Evolutionary conservation across 495 filamentous ascomycete genomes (phyloP), one percentile per base, ranked within the genome.

Genomic region (Aspergillus sclerotiicarbonarius): DNA sequence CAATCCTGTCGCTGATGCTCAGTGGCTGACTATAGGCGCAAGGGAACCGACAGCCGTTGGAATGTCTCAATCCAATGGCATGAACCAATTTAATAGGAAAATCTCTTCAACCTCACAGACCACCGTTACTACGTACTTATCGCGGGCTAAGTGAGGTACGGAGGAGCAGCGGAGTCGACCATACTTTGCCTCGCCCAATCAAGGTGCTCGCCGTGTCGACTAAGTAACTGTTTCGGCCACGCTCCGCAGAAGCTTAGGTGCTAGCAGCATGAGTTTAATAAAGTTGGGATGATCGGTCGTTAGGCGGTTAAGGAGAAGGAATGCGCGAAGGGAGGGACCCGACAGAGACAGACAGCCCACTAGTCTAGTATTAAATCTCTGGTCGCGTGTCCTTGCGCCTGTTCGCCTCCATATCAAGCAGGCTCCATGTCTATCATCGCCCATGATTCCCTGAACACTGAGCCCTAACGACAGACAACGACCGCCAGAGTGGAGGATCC

Each of bases 221-320:
- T n/a, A 41, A 41, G 37, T n/a, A 4, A n/a, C 25, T 3, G 16
- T 16, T 25, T n/a, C 25, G 29, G 47, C 47, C 10, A 31, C 47
- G 10, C 47, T 50, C 47, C 47, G 47, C 47, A 32, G 47, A 50
- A 50, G 47, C 47, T 50, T 50, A 32, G 44, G 47, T 25, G 7
- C 31, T 50, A 50, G 47, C 47, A 50, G 20, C 47, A 30, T 31
- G 47, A 50, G 47, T 15, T 29, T 50, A 32, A 50, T 50, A 31
- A 50, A 32, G 47, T 31, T 31, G 31, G 5, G 37, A 41, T n/a
- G 37, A 41, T 41, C 37, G 37, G 37, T 41, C 37, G n/a, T 15
- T 41, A 41, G 5, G 25, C 5, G 25, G 25, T 41, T 41, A 41
- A n/a, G 37, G 29, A 9, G 25, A 50, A 32, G 8, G 16, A 50